These are phyloP conservation scores for Erodium moschatum DNA, from an alignment of 441 rosid species.

Conservation along the genomic window DNA sequence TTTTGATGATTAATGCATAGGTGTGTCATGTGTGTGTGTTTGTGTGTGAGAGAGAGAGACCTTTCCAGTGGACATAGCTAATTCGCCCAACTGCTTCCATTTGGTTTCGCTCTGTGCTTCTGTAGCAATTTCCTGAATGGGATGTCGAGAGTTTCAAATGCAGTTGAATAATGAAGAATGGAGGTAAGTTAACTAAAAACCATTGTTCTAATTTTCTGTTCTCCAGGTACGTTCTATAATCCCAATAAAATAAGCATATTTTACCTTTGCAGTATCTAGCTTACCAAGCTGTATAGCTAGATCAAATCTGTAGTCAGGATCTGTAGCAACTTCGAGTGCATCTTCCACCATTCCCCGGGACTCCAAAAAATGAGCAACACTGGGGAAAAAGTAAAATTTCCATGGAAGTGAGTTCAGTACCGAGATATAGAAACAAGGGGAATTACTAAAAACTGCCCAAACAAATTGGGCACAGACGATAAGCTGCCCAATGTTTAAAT, in stretches of 20 bases:
- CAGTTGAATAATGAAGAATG: neutral
- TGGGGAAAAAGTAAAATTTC: constrained; percentile 1
- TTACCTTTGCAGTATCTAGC: constrained; percentile 81
- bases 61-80: constrained; percentile 96
- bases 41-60: constrained; percentile 24
- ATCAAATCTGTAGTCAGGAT: constrained; percentile 91
- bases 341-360: constrained; percentile 93
- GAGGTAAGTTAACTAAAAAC: neutral
- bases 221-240: neutral
- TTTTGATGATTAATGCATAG: neutral
- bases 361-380: constrained; percentile 14
- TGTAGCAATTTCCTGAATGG: constrained; percentile 69
- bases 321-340: constrained; percentile 95
- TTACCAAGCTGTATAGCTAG: constrained; percentile 91
- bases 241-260: constrained; percentile 7
- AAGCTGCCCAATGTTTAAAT: too few relatives aligned
- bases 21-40: neutral
- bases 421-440: constrained; percentile 15
- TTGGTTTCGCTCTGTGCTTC: constrained; percentile 83
- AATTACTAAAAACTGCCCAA: too few relatives aligned
- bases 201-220: neutral
- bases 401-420: constrained; percentile 5
- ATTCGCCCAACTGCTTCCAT: constrained; percentile 97
- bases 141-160: neutral
- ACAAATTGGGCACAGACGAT: too few relatives aligned